These are phyloP conservation scores for Colletotrichum sojae DNA, from an alignment of 2,329 filamentous ascomycete species.

Conservation along the genomic window DNA sequence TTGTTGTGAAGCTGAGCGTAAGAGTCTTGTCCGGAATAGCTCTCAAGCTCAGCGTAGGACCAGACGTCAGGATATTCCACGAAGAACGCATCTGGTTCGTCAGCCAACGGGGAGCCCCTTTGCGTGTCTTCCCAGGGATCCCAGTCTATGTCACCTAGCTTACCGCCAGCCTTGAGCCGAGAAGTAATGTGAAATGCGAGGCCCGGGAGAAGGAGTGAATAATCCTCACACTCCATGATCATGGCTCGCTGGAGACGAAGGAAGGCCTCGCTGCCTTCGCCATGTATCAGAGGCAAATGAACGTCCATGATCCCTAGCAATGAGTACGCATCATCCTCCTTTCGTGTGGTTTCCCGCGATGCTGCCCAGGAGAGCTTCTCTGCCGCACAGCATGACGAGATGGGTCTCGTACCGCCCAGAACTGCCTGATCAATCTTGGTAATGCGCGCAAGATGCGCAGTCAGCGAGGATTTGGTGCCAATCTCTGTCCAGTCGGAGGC, in stretches of 20 bases:
- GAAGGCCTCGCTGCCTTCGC: slow-evolving; percentile 46
- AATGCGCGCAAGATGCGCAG: slow-evolving; percentile 34
- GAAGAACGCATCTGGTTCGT: not conserved
- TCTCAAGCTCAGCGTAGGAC: slow-evolving; percentile 7
- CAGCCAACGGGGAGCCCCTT: not conserved
- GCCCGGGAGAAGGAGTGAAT: slow-evolving; percentile 3
- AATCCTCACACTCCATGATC: slow-evolving; percentile 12
- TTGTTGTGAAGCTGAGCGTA: too few species aligned
- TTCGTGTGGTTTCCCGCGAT: slow-evolving; percentile 41
- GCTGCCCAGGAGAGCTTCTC: slow-evolving; percentile 47
- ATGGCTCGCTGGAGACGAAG: slow-evolving; percentile 40
- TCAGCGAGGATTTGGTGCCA: slow-evolving; percentile 46
- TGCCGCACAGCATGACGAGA: not conserved
- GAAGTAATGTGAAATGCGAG: not conserved
- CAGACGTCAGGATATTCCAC: slow-evolving; percentile 9
- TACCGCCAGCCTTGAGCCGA: not conserved
- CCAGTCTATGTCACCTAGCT: not conserved
- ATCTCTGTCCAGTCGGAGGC: slow-evolving; percentile 46
- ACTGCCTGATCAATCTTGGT: slow-evolving; percentile 45
- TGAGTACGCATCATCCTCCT: slow-evolving; percentile 46
- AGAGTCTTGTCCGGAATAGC: not conserved
- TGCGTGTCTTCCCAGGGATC: not conserved
- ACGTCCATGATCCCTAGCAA: slow-evolving; percentile 48
- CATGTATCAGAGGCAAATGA: slow-evolving; percentile 46
- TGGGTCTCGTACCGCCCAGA: slow-evolving; percentile 22